phyloP scores from a whole-genome alignment of 169 alveolate genomes.

The Cryptosporidium muris region DNA sequence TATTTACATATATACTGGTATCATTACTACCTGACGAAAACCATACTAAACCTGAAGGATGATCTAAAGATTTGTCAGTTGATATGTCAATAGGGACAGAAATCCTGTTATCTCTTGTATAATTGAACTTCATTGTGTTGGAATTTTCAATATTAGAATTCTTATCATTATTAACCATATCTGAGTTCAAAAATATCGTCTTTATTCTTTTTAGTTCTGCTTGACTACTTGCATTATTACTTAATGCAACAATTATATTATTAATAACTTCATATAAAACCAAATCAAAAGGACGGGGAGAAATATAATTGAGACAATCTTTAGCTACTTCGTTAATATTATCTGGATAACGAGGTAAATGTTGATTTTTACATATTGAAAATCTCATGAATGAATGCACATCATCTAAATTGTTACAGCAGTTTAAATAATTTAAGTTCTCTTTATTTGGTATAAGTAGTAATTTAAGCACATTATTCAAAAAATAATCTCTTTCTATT shows the following conservation, averaged over 20 bases:
- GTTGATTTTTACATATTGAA: not conserved
- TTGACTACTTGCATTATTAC: constrained; percentile 9
- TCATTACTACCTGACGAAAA: constrained; percentile 30
- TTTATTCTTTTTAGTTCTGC: constrained; percentile 22
- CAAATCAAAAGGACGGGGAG: not conserved
- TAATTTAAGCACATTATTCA: constrained; percentile 2
- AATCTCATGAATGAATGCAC: not conserved
- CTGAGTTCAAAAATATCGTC: constrained; percentile 1
- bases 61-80: not conserved
- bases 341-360: constrained; percentile 3
- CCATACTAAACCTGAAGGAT: constrained; percentile 53
- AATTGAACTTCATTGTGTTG: not conserved
- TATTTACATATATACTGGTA: constrained; percentile 15
- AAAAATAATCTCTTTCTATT: constrained; percentile 47
- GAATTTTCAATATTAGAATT: not conserved
- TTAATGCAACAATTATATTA: constrained; percentile 23
- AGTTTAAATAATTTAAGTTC: too few species aligned
- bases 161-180: not conserved
- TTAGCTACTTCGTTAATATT: not conserved
- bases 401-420: not conserved
- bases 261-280: constrained; percentile 36
- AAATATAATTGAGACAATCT: not conserved
- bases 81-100: constrained; percentile 17
- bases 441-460: constrained; percentile 20
- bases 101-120: constrained; percentile 13